Evolutionary conservation across 805 yeast species (phyloP), one percentile per base, ranked within the genome.

Genomic region (Hanseniaspora thailandica): DNA sequence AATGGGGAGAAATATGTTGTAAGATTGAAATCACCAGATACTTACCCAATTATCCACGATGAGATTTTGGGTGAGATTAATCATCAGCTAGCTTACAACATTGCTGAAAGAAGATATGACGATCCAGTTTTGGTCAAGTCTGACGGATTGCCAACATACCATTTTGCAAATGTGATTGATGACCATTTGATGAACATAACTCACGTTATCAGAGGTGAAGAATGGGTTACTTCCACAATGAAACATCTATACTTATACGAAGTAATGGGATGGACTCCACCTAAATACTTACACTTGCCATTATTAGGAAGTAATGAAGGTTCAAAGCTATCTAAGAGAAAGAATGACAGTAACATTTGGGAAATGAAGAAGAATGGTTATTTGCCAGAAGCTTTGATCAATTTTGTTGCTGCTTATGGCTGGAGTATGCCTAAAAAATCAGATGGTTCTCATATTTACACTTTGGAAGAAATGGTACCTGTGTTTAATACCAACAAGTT

Each of bases 201-300:
- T 0, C 97, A 93, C 66, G 98, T 93, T 8, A 80, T 93, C 5
- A 74, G 99, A 59, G 99, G 99, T 33, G 98, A 93, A 63, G 98
- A 93, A 66, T 93, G 99, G 98, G 69, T 93, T 10, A 84, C 95
- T 1, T 86, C 97, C 0, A 93, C 98, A 0, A 96, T 97, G 2
- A 90, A 89, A 61, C 98, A 93, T 62, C 74, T 88, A 45, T 90
- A 96, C 0, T 65, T 93, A 49, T 94, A 93, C 63, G 60, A 75
- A 17, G 95, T 96, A 0, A 82, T 90, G 63, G 86, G 85, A 0
- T 90, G 97, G 97, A 58, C 62, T 0, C 78, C 84, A 0, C 98
- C 99, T 0, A 62, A 73, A 19, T 93, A 79, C 64, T 74, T 84
- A n/a, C 99, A 93, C 63, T 84, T 93, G 47, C 98, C 99, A 0